These are phyloP conservation scores for Smallanthus sonchifolius DNA, from an alignment of 129 eudicot species.

Conservation along the genomic window DNA sequence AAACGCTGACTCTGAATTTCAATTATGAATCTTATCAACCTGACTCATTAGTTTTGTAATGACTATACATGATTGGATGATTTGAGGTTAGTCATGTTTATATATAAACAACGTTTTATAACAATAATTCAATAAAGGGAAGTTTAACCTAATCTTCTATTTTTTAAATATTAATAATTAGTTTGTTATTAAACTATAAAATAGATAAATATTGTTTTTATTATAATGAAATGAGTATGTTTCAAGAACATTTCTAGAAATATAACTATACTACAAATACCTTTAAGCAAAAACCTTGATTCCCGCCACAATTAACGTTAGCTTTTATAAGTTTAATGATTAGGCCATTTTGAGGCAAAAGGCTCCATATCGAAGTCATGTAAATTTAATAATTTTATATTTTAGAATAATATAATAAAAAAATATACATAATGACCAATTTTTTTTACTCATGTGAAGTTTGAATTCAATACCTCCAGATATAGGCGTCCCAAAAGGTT, in stretches of 20 bases:
- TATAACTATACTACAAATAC: not conserved
- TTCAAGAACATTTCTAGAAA: not conserved
- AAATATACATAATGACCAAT: no score
- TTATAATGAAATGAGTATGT: conserved; percentile 19
- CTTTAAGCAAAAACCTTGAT: conserved; percentile 18
- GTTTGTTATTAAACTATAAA: not conserved
- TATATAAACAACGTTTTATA: not conserved
- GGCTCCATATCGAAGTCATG: not conserved
- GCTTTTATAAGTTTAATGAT: conserved; percentile 25
- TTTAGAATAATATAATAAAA: not conserved
- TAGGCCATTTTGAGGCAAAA: conserved; percentile 24
- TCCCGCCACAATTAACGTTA: conserved; percentile 37
- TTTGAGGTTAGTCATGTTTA: not conserved
- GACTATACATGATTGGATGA: not conserved
- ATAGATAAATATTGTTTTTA: not conserved
- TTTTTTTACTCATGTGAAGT: no score
- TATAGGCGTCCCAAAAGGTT: no score
- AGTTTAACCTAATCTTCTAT: not conserved
- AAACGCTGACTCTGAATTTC: not conserved
- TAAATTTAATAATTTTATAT: not conserved
- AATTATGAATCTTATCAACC: not conserved
- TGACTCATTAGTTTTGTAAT: not conserved
- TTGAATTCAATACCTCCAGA: no score
- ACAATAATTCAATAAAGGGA: not conserved
- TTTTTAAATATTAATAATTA: not conserved